phyloP scores from a whole-genome alignment of 2,329 filamentous ascomycete genomes.

The Harringtonia lauricola region DNA sequence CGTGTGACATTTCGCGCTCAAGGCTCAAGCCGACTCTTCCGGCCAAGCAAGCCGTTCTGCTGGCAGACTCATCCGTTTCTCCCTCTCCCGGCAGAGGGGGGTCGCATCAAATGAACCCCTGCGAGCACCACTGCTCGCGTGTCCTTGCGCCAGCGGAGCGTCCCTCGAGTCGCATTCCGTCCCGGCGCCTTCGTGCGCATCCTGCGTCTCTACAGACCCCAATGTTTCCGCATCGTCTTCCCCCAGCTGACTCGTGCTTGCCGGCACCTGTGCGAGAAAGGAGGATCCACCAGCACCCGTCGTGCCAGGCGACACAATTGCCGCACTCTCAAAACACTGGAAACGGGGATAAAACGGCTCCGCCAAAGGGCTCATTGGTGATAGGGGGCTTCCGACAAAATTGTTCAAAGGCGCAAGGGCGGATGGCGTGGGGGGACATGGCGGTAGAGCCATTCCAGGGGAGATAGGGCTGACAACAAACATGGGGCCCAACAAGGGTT shows the following conservation, averaged over 20 bases:
- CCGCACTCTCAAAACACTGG: neutral
- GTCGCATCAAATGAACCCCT: neutral
- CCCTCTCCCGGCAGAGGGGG: neutral
- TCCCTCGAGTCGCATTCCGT: neutral
- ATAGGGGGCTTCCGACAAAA: no score
- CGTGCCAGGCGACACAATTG: no score
- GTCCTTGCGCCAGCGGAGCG: neutral
- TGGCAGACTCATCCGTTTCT: constrained; percentile 23
- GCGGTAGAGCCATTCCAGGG: neutral
- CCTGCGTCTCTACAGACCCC: no score
- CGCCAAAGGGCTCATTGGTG: neutral
- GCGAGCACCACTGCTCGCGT: neutral
- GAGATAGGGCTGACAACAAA: neutral
- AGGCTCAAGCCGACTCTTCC: neutral
- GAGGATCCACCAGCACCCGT: no score
- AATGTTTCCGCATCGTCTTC: no score
- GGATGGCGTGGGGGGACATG: neutral
- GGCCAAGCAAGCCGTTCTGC: constrained; percentile 18
- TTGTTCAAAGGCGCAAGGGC: no score
- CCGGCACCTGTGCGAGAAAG: neutral
- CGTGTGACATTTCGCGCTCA: no score
- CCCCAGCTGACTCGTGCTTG: neutral
- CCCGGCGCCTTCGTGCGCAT: no score
- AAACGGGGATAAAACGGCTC: neutral
- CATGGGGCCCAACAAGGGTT: neutral